Percentiles rank a stretch among this genome's conserved stretches.
Evolutionary conservation across 2,329 filamentous ascomycete genomes (phyloP).

Genomic region (Ophiostoma ips): DNA sequence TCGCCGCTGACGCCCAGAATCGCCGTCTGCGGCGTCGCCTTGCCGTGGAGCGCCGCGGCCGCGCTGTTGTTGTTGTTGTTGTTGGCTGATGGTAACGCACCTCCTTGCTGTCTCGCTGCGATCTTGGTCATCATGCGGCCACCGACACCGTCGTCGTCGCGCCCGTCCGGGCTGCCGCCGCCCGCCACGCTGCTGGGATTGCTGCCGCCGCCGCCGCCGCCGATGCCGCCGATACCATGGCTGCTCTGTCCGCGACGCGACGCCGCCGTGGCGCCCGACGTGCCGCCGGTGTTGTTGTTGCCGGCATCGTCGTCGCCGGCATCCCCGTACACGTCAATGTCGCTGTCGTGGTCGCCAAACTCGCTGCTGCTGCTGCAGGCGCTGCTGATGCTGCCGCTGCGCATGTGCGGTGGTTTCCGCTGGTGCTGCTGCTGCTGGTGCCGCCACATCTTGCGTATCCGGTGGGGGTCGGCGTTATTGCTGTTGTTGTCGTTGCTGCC

Average conservation of each 20-base stretch:
- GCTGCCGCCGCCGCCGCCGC: constrained; percentile 4
- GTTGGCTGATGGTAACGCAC: too few relatives aligned
- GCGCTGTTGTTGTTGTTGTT: not conserved
- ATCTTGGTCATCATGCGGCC: not conserved
- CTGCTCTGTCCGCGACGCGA: constrained; percentile 4
- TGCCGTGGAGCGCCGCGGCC: not conserved
- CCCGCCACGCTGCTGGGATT: constrained; percentile 3
- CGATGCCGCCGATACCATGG: constrained; percentile 3
- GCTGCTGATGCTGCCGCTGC: constrained; percentile 6
- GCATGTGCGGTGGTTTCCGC: not conserved
- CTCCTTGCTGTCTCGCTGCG: not conserved
- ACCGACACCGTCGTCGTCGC: not conserved
- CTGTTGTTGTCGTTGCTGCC: not conserved
- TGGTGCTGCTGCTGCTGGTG: too few relatives aligned
- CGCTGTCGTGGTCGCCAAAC: constrained; percentile 7
- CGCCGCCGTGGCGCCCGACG: not conserved
- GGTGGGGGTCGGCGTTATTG: constrained; percentile 6
- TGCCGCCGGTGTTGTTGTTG: not conserved
- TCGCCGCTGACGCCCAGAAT: constrained; percentile 11
- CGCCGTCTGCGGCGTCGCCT: not conserved
- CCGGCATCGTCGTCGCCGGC: not conserved
- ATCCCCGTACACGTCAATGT: constrained; percentile 9
- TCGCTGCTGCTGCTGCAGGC: constrained; percentile 5
- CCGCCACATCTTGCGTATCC: constrained; percentile 10
- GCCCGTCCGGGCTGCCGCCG: not conserved